A percentile compares a stretch with the other conserved stretches of the same genome.
Evolutionary conservation across 2,329 filamentous ascomycete species (phyloP).

Genomic region (Orbilia brochopaga): DNA sequence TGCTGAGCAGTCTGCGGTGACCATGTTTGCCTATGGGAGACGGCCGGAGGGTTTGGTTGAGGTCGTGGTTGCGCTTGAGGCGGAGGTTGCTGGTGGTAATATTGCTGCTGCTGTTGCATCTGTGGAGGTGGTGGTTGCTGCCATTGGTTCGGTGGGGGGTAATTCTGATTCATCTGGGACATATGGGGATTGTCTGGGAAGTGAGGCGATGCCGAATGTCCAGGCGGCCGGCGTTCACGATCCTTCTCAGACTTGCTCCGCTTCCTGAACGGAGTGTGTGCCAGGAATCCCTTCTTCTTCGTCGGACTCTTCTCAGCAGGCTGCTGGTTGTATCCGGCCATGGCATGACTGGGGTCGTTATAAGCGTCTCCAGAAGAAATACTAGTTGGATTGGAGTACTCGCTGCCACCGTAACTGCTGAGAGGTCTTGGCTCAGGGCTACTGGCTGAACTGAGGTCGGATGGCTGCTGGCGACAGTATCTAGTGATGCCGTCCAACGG

Average conservation of each 20-base stretch:
- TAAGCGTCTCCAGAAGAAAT: slow-evolving; percentile 50
- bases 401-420: slow-evolving; percentile 88
- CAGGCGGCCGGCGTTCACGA: slow-evolving; percentile 44
- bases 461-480: slow-evolving; percentile 73
- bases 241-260: slow-evolving; percentile 72
- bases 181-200: slow-evolving; percentile 53
- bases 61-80: slow-evolving; percentile 26
- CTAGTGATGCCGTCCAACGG: slow-evolving; percentile 97
- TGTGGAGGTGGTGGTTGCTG: slow-evolving; percentile 21
- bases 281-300: slow-evolving; percentile 86
- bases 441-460: slow-evolving; percentile 72
- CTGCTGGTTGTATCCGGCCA: slow-evolving; percentile 76
- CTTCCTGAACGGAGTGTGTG: slow-evolving; percentile 93
- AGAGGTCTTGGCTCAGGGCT: slow-evolving; percentile 72
- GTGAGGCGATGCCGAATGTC: slow-evolving; percentile 57
- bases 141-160: slow-evolving; percentile 20
- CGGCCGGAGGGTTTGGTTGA: slow-evolving; percentile 21
- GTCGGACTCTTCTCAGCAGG: slow-evolving; percentile 75
- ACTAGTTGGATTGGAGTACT: slow-evolving; percentile 79
- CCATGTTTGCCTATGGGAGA: slow-evolving; percentile 42
- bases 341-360: slow-evolving; percentile 60
- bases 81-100: slow-evolving; percentile 27
- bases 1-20: slow-evolving; percentile 37
- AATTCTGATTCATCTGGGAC: slow-evolving; percentile 28
- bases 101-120: slow-evolving; percentile 32